phyloP scores from a whole-genome alignment of 2,329 filamentous ascomycete species.

The Alternaria sp. region DNA sequence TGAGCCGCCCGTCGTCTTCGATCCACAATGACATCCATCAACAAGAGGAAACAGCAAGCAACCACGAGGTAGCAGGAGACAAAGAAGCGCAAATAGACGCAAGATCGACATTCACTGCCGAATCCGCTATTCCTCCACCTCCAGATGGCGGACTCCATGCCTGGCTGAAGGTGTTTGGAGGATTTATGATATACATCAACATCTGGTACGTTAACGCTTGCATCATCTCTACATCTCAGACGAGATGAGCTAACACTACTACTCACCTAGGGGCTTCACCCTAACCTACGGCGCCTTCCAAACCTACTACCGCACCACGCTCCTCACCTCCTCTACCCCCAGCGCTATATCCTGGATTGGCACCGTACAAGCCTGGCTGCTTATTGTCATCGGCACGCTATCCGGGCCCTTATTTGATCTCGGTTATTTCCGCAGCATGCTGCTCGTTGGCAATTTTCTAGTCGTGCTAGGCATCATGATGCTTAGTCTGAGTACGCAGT shows the following conservation, averaged over 20 bases:
- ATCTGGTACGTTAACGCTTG: constrained; percentile 39
- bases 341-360: constrained; percentile 56
- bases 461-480: constrained; percentile 70
- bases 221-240: neutral
- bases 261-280: constrained; percentile 48
- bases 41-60: constrained; percentile 2
- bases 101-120: constrained; percentile 26
- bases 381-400: constrained; percentile 61
- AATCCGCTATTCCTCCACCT: constrained; percentile 38
- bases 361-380: constrained; percentile 53
- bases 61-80: constrained; percentile 10
- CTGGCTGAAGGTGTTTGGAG: constrained; percentile 49
- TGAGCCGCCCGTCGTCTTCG: constrained; percentile 19
- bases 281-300: constrained; percentile 54
- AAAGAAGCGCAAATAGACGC: constrained; percentile 27
- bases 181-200: constrained; percentile 49
- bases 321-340: constrained; percentile 45
- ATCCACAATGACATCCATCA: neutral
- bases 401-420: constrained; percentile 57
- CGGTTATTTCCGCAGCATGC: constrained; percentile 55
- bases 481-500: constrained; percentile 61
- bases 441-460: constrained; percentile 55
- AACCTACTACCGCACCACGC: constrained; percentile 53
- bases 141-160: constrained; percentile 49
- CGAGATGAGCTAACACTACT: neutral